Conservation (phyloP, 768 basidiomycete species). For the Boletus bicolor region DNA sequence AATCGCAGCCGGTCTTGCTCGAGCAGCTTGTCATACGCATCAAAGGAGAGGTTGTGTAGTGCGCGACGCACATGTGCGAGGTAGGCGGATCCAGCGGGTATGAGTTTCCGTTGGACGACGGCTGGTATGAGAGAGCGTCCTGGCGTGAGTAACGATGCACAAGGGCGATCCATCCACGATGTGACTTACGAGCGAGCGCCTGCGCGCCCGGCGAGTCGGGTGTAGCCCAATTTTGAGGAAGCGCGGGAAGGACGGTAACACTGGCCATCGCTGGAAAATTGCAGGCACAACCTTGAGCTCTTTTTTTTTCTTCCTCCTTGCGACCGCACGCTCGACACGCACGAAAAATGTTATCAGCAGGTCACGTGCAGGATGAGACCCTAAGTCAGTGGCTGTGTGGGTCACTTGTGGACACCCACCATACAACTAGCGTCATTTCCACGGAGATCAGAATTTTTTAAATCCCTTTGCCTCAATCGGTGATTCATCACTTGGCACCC, state of each 20-base stretch:
- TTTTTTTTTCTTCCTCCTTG: neutral
- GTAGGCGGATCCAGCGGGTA: constrained; percentile 88
- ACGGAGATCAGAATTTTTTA: constrained; percentile 7
- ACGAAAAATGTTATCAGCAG: constrained; percentile 1
- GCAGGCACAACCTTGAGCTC: neutral
- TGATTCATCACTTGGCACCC: neutral
- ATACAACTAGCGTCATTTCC: constrained; percentile 4
- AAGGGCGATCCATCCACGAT: neutral
- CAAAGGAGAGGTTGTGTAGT: constrained; percentile 75
- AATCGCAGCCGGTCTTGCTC: constrained; percentile 51
- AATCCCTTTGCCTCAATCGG: neutral
- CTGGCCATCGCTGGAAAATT: constrained; percentile 20
- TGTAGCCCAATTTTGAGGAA: constrained; percentile 22
- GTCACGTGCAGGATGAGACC: constrained; percentile 15
- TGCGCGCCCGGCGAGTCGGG: constrained; percentile 14
- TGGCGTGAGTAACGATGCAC: constrained; percentile 6
- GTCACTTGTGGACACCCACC: no score
- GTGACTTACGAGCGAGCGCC: constrained; percentile 28
- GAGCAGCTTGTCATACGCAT: constrained; percentile 71
- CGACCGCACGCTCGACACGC: neutral
- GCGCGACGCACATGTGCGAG: constrained; percentile 77
- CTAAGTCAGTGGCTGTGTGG: neutral
- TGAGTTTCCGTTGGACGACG: constrained; percentile 47
- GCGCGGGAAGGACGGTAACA: constrained; percentile 25
- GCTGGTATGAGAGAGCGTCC: constrained; percentile 12